These are phyloP conservation scores for Zasmidium citrigriseum DNA, from an alignment of 2,329 filamentous ascomycete genomes.

Conservation along the genomic window DNA sequence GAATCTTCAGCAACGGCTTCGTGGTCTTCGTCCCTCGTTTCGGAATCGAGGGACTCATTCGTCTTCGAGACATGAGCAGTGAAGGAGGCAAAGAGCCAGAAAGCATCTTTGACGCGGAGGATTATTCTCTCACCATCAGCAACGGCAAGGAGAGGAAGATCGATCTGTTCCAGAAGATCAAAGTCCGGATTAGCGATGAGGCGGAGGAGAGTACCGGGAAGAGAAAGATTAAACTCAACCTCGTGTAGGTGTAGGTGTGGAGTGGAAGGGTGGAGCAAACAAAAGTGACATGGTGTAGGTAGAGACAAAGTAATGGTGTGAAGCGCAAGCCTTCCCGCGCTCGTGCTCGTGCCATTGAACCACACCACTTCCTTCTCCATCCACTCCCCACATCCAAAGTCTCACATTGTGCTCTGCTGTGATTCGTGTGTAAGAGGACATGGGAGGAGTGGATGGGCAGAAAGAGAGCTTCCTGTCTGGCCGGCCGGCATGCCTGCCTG, in stretches of 20 bases:
- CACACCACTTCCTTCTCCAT: background rate
- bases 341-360: background rate
- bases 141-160: slow-evolving; percentile 56
- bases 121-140: slow-evolving; percentile 70
- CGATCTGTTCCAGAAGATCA: slow-evolving; percentile 90
- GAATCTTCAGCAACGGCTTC: slow-evolving; percentile 95
- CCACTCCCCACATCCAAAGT: no score
- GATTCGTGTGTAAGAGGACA: background rate
- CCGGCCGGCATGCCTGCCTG: background rate
- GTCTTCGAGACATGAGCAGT: slow-evolving; percentile 74
- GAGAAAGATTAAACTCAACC: slow-evolving; percentile 76
- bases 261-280: background rate
- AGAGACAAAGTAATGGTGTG: no score
- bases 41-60: slow-evolving; percentile 89
- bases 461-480: background rate
- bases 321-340: no score
- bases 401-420: no score
- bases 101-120: slow-evolving; percentile 80
- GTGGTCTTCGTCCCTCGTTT: slow-evolving; percentile 95
- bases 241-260: slow-evolving; percentile 35
- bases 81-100: slow-evolving; percentile 66
- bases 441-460: background rate
- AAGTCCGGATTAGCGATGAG: slow-evolving; percentile 85
- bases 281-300: no score
- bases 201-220: slow-evolving; percentile 96